phyloP scores from a whole-genome alignment of 2,329 filamentous ascomycete species.

The Colletotrichum spinosum region DNA sequence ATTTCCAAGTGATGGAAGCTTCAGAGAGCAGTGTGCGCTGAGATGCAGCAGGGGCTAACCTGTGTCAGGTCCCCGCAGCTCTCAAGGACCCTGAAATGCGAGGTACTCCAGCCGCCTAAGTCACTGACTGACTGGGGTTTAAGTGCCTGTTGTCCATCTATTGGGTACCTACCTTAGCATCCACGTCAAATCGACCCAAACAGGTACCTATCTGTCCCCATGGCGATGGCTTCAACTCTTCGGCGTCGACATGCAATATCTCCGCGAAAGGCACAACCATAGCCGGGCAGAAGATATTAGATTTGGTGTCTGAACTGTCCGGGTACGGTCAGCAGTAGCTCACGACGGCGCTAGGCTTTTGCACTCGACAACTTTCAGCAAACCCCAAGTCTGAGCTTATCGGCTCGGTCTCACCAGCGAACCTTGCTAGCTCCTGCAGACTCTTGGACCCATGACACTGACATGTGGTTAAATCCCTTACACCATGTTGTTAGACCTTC shows the following conservation, averaged over 20 bases:
- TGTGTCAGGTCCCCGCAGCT: conserved; percentile 12
- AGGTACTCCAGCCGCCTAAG: too few species aligned
- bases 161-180: too few species aligned
- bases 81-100: not conserved
- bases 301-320: too few species aligned
- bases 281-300: too few species aligned
- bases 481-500: not conserved
- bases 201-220: too few species aligned
- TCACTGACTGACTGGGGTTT: too few species aligned
- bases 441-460: conserved; percentile 24
- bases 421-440: conserved; percentile 20
- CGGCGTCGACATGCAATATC: too few species aligned
- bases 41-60: conserved; percentile 20
- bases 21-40: conserved; percentile 14
- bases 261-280: too few species aligned
- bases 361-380: conserved; percentile 1
- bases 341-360: conserved; percentile 4
- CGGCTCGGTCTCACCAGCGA: conserved; percentile 14
- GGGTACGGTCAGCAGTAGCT: not conserved
- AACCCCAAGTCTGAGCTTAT: not conserved
- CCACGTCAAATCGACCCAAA: too few species aligned
- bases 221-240: too few species aligned
- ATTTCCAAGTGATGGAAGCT: too few species aligned
- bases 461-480: conserved; percentile 19
- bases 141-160: too few species aligned